phyloP scores from a whole-genome alignment of 2,329 filamentous ascomycete species.

The Ambrosiella xylebori region DNA sequence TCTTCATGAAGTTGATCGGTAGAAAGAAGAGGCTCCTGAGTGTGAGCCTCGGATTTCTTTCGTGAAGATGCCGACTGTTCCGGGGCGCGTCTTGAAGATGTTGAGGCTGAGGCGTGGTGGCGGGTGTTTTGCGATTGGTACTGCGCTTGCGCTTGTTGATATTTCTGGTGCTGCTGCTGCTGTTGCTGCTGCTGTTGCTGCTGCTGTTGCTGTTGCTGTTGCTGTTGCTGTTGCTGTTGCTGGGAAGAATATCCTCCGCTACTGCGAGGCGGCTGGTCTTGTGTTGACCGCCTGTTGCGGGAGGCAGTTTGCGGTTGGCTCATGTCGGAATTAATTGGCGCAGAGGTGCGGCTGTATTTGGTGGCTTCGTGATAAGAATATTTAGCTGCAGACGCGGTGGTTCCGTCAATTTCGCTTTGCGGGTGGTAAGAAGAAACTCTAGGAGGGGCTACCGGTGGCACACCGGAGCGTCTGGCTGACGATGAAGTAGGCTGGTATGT shows the following conservation, averaged over 20 bases:
- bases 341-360: conserved; percentile 4
- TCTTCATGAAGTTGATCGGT: conserved; percentile 15
- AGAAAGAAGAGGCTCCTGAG: conserved; percentile 8
- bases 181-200: conserved; percentile 1
- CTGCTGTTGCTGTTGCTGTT: too few relatives aligned
- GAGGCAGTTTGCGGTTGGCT: conserved; percentile 14
- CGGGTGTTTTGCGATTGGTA: conserved; percentile 3
- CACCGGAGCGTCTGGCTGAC: conserved; percentile 37
- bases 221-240: background rate
- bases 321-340: conserved; percentile 19
- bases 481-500: conserved; percentile 26
- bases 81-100: background rate
- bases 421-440: conserved; percentile 64
- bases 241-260: conserved; percentile 15
- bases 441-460: conserved; percentile 58
- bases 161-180: background rate
- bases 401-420: conserved; percentile 18
- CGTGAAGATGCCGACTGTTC: conserved; percentile 1
- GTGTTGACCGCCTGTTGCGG: conserved; percentile 17
- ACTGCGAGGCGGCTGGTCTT: conserved; percentile 23
- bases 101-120: conserved; percentile 1
- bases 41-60: conserved; percentile 18
- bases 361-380: conserved; percentile 4
- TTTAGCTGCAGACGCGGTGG: conserved; percentile 6
- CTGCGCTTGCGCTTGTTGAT: conserved; percentile 1